Base-by-base conservation (phyloP, 345 rosid species). In the Geranium rotundifolium region DNA sequence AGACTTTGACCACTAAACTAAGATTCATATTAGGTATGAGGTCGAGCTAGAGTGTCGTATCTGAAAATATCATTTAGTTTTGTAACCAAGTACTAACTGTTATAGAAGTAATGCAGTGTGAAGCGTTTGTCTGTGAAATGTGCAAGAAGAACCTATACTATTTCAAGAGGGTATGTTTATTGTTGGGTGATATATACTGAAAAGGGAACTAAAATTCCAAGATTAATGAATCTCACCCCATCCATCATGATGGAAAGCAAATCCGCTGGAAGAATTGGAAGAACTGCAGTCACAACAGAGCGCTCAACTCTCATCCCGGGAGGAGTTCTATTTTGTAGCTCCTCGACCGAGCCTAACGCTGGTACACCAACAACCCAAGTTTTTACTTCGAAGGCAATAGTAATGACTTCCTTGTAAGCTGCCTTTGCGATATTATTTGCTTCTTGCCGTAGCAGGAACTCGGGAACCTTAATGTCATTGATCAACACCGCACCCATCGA, bases 211-310 rank as follows among this genome's bases (percentile, higher is more conserved):
- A 23, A 23, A 23, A 54, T 54, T 15, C 16, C 57, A 14, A 2
- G 57, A n/a, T 54, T n/a, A 56, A 19, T 7, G 58, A 56, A 56
- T 56, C 58, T 56, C 58, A 56, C 58, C 58, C 18, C 23, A 56
- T 56, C 20, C 58, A 56, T 56, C 58, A 56, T 4, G 9, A 56
- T 19, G 1, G 58, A 56, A 56, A 56, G 1, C 20, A 56, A 27
- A 56, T n/a, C 15, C 20, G 19, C 23, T n/a, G 4, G 20, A 56
- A 12, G 9, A 19, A 56, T n/a, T 7, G 58, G 58, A 56, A 56
- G 5, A 56, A 56, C 13, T 56, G 58, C 58, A 56, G 23, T 56
- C 58, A 0, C 58, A 56, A 56, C 20, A 2, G 58, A 56, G 13
- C 19, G 23, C 58, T 56, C 58, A n/a, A 56, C 27, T 56, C 58